phyloP scores from a whole-genome alignment of 192 early-diverging fungal genomes.

The Podila horticola region DNA sequence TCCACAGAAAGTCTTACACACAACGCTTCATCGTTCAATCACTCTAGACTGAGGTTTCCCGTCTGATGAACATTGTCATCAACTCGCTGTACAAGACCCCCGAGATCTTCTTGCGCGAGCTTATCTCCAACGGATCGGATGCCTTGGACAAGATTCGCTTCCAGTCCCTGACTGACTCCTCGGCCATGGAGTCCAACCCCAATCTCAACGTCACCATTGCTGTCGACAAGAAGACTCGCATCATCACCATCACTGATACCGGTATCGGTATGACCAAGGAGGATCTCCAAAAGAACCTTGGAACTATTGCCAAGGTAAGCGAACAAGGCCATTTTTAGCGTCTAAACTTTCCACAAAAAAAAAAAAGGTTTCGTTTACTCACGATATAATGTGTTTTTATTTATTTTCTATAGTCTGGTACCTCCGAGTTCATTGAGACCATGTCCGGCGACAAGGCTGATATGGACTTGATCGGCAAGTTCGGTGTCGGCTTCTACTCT shows the following conservation, averaged over 20 bases:
- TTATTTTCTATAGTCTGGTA: conserved; percentile 76
- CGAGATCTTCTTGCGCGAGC: conserved; percentile 97
- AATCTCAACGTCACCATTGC: conserved; percentile 88
- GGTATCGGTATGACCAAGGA: conserved; percentile 97
- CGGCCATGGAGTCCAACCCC: conserved; percentile 65
- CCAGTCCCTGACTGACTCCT: conserved; percentile 74
- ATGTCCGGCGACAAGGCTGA: conserved; percentile 82
- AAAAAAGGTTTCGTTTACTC: too few relatives aligned
- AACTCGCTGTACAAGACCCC: conserved; percentile 95
- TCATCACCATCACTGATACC: conserved; percentile 89
- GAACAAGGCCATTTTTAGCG: background rate
- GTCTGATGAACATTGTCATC: conserved; percentile 94
- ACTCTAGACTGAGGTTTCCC: conserved; percentile 85
- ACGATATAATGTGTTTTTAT: background rate
- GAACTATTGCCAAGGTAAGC: conserved; percentile 91
- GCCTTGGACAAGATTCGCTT: conserved; percentile 96
- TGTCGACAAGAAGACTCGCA: conserved; percentile 76
- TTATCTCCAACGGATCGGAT: conserved; percentile 96
- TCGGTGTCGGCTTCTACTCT: conserved; percentile 99
- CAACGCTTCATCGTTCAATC: too few relatives aligned
- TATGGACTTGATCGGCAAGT: conserved; percentile 92
- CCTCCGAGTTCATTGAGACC: conserved; percentile 86
- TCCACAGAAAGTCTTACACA: too few relatives aligned
- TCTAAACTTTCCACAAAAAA: background rate
- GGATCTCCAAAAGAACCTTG: conserved; percentile 90